phyloP scores from a whole-genome alignment of 805 yeast genomes.

The Metschnikowia colocasiae region DNA sequence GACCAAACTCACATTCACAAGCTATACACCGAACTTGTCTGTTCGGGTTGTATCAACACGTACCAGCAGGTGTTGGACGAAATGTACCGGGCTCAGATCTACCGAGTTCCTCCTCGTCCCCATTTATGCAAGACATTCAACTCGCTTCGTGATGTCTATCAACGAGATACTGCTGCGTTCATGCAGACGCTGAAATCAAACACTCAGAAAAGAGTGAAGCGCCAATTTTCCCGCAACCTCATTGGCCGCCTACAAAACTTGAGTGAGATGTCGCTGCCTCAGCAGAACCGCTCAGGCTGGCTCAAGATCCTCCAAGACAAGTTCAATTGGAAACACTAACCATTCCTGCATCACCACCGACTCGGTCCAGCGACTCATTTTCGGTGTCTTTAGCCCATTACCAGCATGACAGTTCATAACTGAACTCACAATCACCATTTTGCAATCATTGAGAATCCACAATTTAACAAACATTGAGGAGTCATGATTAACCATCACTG shows the following conservation, averaged over 20 bases:
- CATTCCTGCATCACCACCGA: neutral
- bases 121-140: neutral
- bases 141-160: neutral
- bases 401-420: neutral
- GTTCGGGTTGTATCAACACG: constrained; percentile 57
- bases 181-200: constrained; percentile 1
- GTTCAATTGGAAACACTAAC: constrained; percentile 9
- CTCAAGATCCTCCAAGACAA: constrained; percentile 9
- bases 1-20: constrained; percentile 13
- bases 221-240: constrained; percentile 33
- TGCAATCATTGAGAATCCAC: no score
- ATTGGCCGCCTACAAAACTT: constrained; percentile 19
- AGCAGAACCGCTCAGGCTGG: constrained; percentile 11
- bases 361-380: constrained; percentile 4
- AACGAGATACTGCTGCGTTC: neutral
- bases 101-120: neutral
- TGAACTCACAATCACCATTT: neutral
- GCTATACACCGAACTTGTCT: constrained; percentile 53
- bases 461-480: no score
- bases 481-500: no score
- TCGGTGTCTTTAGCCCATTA: neutral
- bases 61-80: constrained; percentile 52
- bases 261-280: constrained; percentile 15
- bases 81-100: constrained; percentile 19
- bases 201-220: constrained; percentile 10